Base-by-base conservation (phyloP, 257 asterid genomes). In the Capsicum pubescens region DNA sequence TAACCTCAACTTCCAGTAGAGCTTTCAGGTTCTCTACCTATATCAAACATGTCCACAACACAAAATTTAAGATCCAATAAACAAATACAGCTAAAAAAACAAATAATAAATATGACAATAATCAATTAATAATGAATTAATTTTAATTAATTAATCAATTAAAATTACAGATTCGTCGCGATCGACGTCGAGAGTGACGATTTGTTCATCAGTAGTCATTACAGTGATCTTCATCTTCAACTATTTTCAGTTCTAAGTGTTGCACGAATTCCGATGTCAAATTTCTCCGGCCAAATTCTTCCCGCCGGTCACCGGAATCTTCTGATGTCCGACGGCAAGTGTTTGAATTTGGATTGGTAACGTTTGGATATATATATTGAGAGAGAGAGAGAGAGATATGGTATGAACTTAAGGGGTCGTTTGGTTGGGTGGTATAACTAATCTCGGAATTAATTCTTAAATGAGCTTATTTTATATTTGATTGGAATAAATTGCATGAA, bases 21-120 rank as follows among this genome's bases (percentile, higher is more conserved):
- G 98, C 98, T 91, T 97, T 97, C 91, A 97, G 85, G 90, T 97
- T 97, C 92, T 97, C 99, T 74, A 97, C 99, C 99, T 95, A 93
- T 13, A 10, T 50, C 61, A 74, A 74, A 50, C 80, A 74, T 46
- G 14, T 64, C 13, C 44, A 48, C 56, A 7, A 72, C 80, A 74
- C 58, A 81, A 68, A 78, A 64, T 52, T 59, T 58, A 2, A 63
- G 61, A 81, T 39, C 85, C 19, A 39, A 86, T 55, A 64, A 76
- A 21, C 42, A 67, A 36, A 66, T 70, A 85, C 5, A 26, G 71
- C 71, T 16, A 32, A 26, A 26, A 26, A 52, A 63, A 70, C 56
- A 39, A 59, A 26, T 14, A 36, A 7, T 2, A 54, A 78, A 84
- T 7, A 35, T 19, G 4, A 81, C 55, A 54, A 11, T 3, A 60